Conservation (phyloP, 164 flowering plant genomes). For the Chloranthus sessilifolius region DNA sequence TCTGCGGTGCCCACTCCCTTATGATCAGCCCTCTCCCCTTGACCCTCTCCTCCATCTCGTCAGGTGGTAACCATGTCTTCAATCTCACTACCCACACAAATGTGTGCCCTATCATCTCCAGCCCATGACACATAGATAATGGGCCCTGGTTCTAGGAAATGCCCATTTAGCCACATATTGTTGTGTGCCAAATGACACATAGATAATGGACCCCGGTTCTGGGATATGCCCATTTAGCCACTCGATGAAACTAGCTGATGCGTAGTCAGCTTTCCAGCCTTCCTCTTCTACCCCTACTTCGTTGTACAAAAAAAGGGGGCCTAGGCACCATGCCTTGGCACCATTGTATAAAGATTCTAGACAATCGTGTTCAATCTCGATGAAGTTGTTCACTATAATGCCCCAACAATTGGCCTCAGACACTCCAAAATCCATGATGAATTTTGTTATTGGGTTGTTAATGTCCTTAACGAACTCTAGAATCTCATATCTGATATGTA, state of each 20-base stretch:
- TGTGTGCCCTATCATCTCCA: slow-evolving; percentile 13
- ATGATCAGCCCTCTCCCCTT: slow-evolving; percentile 20
- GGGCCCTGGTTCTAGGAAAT: no score
- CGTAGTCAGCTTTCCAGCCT: background rate
- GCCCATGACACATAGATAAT: no score
- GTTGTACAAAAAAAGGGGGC: slow-evolving; percentile 18
- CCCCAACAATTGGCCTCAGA: slow-evolving; percentile 22
- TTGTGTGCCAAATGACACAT: slow-evolving; percentile 29
- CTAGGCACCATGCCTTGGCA: slow-evolving; percentile 29
- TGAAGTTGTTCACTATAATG: slow-evolving; percentile 24
- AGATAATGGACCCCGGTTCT: slow-evolving; percentile 14
- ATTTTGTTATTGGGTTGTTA: background rate
- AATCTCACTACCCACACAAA: slow-evolving; percentile 20
- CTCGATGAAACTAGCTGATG: slow-evolving; percentile 2
- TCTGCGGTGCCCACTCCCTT: slow-evolving; percentile 25
- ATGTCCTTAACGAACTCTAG: slow-evolving; percentile 7
- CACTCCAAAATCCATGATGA: slow-evolving; percentile 1
- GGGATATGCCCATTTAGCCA: slow-evolving; percentile 16
- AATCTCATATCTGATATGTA: slow-evolving; percentile 11
- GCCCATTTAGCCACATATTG: slow-evolving; percentile 10
- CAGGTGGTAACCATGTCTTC: background rate
- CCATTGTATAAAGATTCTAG: slow-evolving; percentile 18
- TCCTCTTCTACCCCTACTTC: background rate
- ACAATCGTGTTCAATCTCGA: slow-evolving; percentile 21
- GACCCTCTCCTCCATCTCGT: slow-evolving; percentile 17